phyloP scores from a whole-genome alignment of 306 rosid species.

The Oxytropis ochrocephala region DNA sequence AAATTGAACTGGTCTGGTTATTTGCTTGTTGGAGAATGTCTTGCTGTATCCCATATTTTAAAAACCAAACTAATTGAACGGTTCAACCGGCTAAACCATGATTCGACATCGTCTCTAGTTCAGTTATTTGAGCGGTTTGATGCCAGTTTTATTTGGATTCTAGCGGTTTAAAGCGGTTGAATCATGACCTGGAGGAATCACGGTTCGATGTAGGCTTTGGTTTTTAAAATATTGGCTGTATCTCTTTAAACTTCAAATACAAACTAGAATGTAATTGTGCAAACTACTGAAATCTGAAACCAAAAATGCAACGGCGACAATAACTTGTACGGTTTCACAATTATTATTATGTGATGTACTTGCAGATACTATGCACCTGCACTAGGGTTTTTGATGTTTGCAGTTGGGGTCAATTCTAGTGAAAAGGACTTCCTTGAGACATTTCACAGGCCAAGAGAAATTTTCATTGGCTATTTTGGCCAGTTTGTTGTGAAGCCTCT shows the following conservation, averaged over 20 bases:
- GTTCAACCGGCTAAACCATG: no score
- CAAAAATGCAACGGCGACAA: not conserved
- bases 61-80: no score
- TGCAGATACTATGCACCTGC: conserved; percentile 95
- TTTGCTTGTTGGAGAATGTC: conserved; percentile 8
- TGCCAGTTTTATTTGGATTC: no score
- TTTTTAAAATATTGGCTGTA: no score
- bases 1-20: not conserved
- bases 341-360: not conserved
- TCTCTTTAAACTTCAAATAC: conserved; percentile 8
- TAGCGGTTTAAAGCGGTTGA: no score
- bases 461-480: conserved; percentile 76
- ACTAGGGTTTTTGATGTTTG: conserved; percentile 93
- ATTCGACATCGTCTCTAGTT: no score
- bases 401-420: conserved; percentile 94
- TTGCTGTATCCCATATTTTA: not conserved
- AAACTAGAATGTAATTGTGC: conserved; percentile 9
- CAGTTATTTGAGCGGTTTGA: no score
- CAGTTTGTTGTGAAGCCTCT: conserved; percentile 78
- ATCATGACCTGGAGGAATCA: no score
- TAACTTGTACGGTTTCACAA: not conserved
- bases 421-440: conserved; percentile 87
- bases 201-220: no score
- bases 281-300: conserved; percentile 2
- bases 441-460: conserved; percentile 67